Percentiles rank a stretch among this genome's conserved stretches.
These are phyloP conservation scores for Chrysoporthe cubensis DNA, from an alignment of 2,329 filamentous ascomycete species.

Conservation along the genomic window DNA sequence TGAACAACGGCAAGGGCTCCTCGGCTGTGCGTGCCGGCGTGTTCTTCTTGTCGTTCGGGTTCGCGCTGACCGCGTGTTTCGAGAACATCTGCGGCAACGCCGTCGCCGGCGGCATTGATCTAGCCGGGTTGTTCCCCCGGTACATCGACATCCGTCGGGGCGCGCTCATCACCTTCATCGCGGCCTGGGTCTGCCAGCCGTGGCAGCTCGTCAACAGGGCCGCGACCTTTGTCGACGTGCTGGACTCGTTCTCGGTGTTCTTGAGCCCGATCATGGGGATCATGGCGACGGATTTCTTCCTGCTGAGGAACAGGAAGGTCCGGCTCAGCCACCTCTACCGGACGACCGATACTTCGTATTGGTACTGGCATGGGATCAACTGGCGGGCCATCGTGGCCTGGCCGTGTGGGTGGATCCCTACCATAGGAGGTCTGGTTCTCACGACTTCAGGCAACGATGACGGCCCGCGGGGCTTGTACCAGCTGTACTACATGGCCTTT, in stretches of 20 bases:
- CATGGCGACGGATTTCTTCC: constrained; percentile 43
- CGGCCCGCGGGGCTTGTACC: constrained; percentile 42
- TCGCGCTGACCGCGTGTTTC: constrained; percentile 46
- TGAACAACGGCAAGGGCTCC: constrained; percentile 47
- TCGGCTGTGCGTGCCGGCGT: constrained; percentile 35
- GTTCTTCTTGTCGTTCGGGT: constrained; percentile 38
- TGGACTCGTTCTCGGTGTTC: constrained; percentile 47
- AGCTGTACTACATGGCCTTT: constrained; percentile 53
- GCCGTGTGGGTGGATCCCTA: constrained; percentile 49
- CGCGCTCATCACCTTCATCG: constrained; percentile 39
- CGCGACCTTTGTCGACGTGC: constrained; percentile 36
- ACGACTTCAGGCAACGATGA: constrained; percentile 37
- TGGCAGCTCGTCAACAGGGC: constrained; percentile 40
- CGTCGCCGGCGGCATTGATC: constrained; percentile 37
- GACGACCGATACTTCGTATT: constrained; percentile 43
- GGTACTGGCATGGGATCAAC: constrained; percentile 48
- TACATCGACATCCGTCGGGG: constrained; percentile 41
- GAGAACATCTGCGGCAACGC: constrained; percentile 44
- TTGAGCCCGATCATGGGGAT: constrained; percentile 44
- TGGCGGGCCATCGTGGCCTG: constrained; percentile 48
- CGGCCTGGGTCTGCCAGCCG: constrained; percentile 38
- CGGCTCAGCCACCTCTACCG: constrained; percentile 43
- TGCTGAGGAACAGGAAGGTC: constrained; percentile 40
- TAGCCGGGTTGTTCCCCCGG: constrained; percentile 31
- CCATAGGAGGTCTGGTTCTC: constrained; percentile 45